phyloP scores from a whole-genome alignment of 768 basidiomycete species.

The Leccinum disarticulatum region DNA sequence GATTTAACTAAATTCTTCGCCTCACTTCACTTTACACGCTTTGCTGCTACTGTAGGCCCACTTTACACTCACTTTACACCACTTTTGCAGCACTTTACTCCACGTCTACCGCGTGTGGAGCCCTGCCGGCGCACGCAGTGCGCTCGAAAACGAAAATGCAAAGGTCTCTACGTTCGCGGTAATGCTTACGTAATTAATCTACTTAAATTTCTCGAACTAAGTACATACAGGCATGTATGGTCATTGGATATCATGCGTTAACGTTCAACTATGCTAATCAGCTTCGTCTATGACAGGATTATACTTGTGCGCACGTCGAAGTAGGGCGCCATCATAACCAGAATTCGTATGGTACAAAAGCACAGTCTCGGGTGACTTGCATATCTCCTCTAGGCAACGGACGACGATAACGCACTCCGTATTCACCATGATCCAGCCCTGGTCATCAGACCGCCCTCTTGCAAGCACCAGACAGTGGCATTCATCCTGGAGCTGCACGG shows the following conservation, averaged over 20 bases:
- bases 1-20: too few species aligned
- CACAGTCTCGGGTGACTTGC: conserved; percentile 2
- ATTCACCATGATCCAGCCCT: conserved; percentile 17
- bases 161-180: too few species aligned
- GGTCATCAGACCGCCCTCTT: conserved; percentile 5
- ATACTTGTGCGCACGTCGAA: conserved; percentile 2
- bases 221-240: background rate
- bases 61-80: too few species aligned
- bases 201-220: too few species aligned
- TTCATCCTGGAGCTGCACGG: background rate
- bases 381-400: conserved; percentile 9
- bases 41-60: too few species aligned
- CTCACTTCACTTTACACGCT: too few species aligned
- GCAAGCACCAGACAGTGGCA: conserved; percentile 15
- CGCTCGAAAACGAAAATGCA: too few species aligned
- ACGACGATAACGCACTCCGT: conserved; percentile 17
- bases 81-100: too few species aligned
- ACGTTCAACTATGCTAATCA: background rate
- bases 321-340: background rate
- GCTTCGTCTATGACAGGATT: background rate
- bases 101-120: too few species aligned
- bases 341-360: conserved; percentile 5
- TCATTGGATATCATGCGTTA: background rate
- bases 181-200: too few species aligned
- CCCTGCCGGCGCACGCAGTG: too few species aligned